Evolutionary conservation across 148 eudicot species (phyloP).

Genomic region (Nepenthes gracilis): DNA sequence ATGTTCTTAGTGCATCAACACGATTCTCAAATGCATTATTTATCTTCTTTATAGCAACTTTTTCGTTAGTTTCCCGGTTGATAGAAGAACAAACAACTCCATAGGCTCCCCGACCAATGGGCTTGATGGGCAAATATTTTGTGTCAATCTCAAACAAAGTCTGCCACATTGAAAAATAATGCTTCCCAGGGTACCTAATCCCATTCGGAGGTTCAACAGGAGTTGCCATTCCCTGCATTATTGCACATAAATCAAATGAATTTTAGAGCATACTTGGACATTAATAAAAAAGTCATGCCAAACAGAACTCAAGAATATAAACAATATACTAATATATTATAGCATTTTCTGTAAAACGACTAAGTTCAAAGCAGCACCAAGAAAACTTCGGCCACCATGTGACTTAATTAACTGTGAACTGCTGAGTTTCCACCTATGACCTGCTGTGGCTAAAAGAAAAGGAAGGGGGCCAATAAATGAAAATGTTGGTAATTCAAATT

Average conservation of each 20-base stretch:
- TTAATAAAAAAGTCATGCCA: too few species aligned
- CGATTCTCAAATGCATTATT: constrained; percentile 34
- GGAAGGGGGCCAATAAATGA: too few species aligned
- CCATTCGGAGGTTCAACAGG: background rate
- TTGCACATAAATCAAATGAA: background rate
- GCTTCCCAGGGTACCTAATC: background rate
- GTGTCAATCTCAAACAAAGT: background rate
- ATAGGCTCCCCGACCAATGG: constrained; percentile 29
- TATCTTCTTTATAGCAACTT: constrained; percentile 41
- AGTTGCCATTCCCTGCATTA: background rate
- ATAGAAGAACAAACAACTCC: constrained; percentile 40
- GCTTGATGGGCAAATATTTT: background rate
- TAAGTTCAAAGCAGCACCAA: too few species aligned
- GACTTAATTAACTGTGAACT: too few species aligned
- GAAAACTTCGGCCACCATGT: too few species aligned
- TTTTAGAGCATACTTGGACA: too few species aligned
- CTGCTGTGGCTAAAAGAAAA: too few species aligned
- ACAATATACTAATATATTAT: too few species aligned
- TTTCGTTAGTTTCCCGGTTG: constrained; percentile 35
- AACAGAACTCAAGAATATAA: too few species aligned
- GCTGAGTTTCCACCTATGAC: too few species aligned
- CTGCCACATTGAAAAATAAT: background rate
- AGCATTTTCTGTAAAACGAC: too few species aligned
- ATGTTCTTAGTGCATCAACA: constrained; percentile 35
- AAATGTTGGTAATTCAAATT: too few species aligned